Evolutionary conservation across 2,329 filamentous ascomycete species (phyloP).

Genomic region (Leptographium lundbergii): DNA sequence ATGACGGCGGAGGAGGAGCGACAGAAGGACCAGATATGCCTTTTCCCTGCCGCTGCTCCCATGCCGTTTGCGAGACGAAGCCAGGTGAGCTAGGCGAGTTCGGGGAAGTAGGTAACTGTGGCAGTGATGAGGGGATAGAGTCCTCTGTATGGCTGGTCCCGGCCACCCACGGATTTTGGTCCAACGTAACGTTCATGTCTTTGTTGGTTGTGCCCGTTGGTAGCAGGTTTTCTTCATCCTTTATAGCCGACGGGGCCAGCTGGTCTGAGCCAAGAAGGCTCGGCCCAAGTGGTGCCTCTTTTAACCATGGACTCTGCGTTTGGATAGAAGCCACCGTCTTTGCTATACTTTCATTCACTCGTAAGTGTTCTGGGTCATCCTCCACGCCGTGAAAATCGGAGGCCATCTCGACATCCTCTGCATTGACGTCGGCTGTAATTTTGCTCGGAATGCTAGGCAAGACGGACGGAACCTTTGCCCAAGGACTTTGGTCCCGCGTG

Average conservation of each 20-base stretch:
- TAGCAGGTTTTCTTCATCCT: not conserved
- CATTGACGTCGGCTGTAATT: not conserved
- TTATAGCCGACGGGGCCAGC: not conserved
- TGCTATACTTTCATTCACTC: not conserved
- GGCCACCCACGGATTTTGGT: slow-evolving; percentile 9
- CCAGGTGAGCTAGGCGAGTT: not conserved
- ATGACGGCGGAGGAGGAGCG: not conserved
- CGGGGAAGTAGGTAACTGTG: slow-evolving; percentile 3
- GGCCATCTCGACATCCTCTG: not conserved
- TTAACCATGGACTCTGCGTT: slow-evolving; percentile 4
- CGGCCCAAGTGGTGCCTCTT: not conserved
- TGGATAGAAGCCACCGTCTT: not conserved
- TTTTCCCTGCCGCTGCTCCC: not conserved
- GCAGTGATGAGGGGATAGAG: not conserved
- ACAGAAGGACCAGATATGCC: not conserved
- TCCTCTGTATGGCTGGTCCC: not conserved
- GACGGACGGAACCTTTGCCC: not conserved
- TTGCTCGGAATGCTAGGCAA: not conserved
- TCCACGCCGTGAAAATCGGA: not conserved
- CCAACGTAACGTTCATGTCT: not conserved
- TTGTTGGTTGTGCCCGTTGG: too few relatives aligned
- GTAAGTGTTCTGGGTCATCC: not conserved
- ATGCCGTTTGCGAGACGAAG: not conserved
- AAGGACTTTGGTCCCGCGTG: slow-evolving; percentile 13
- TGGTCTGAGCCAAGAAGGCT: not conserved